A percentile compares a stretch with the other conserved stretches of the same genome.
phyloP scores from a whole-genome alignment of 768 basidiomycete genomes.

The Hericium rajendrae region DNA sequence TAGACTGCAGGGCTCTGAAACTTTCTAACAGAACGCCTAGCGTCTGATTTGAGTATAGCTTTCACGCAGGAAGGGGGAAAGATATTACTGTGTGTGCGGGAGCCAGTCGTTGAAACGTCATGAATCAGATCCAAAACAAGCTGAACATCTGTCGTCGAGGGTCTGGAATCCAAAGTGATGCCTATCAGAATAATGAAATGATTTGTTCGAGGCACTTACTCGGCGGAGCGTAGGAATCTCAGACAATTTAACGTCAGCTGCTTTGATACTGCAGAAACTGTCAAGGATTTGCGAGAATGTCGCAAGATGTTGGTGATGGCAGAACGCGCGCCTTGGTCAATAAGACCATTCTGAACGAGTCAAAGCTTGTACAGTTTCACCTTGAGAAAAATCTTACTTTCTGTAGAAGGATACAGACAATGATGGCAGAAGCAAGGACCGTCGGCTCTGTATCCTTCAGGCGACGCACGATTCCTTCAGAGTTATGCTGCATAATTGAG shows the following conservation, averaged over 20 bases:
- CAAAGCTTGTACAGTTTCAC: background rate
- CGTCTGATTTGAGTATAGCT: background rate
- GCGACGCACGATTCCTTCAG: constrained; percentile 7
- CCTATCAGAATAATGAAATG: background rate
- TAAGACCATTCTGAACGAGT: constrained; percentile 7
- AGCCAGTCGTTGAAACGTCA: background rate
- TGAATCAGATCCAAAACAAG: background rate
- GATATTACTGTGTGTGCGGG: background rate
- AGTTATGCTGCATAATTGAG: constrained; percentile 2
- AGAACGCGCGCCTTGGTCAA: constrained; percentile 3
- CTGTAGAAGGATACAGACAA: constrained; percentile 4
- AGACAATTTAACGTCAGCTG: constrained; percentile 6
- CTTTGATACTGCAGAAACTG: background rate
- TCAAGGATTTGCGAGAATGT: constrained; percentile 1
- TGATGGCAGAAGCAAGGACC: constrained; percentile 8
- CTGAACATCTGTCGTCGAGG: background rate
- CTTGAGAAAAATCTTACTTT: constrained; percentile 1
- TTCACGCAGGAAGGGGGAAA: background rate
- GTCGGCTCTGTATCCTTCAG: constrained; percentile 9
- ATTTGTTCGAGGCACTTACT: background rate
- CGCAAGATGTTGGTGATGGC: background rate
- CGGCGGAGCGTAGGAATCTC: constrained; percentile 2
- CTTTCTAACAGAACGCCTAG: background rate
- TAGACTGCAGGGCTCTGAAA: constrained; percentile 7
- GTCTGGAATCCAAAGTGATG: too few species aligned